phyloP scores from a whole-genome alignment of 768 basidiomycete species.

The Russula vinacea region DNA sequence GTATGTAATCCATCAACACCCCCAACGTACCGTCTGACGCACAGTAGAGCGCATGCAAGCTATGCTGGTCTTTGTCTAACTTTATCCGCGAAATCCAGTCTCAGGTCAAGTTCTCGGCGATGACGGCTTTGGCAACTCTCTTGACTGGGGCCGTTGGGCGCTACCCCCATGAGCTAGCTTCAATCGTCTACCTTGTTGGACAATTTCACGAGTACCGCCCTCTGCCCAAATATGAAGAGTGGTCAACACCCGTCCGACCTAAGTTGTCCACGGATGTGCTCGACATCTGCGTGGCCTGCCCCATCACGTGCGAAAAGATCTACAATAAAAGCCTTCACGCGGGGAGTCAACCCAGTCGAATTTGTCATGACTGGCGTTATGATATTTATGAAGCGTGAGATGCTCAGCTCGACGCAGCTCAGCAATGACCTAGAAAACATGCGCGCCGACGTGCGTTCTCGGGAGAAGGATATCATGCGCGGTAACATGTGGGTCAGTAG shows the following conservation, averaged over 20 bases:
- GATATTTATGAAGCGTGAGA: conserved; percentile 49
- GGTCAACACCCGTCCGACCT: conserved; percentile 33
- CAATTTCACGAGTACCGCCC: conserved; percentile 29
- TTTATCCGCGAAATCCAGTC: conserved; percentile 59
- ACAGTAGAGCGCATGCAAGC: conserved; percentile 65
- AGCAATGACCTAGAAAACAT: conserved; percentile 49
- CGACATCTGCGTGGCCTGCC: conserved; percentile 47
- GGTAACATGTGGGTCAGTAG: conserved; percentile 57
- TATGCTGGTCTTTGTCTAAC: conserved; percentile 47
- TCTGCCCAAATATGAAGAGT: conserved; percentile 34
- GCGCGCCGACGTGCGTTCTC: conserved; percentile 51
- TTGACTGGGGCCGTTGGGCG: conserved; percentile 40
- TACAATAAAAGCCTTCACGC: conserved; percentile 38
- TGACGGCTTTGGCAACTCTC: conserved; percentile 35
- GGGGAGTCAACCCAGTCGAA: conserved; percentile 64
- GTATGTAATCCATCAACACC: conserved; percentile 35
- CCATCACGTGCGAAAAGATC: conserved; percentile 42
- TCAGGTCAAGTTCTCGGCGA: conserved; percentile 45
- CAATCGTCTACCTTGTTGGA: conserved; percentile 37
- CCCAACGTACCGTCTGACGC: conserved; percentile 12
- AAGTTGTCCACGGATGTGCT: conserved; percentile 38
- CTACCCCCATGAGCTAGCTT: conserved; percentile 40
- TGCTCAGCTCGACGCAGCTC: conserved; percentile 41
- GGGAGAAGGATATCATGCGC: conserved; percentile 61
- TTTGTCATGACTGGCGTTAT: conserved; percentile 57